Percentiles rank a stretch among this genome's conserved stretches.
phyloP scores from a whole-genome alignment of 192 early-diverging fungal species.

The Backusella liffmaniae region DNA sequence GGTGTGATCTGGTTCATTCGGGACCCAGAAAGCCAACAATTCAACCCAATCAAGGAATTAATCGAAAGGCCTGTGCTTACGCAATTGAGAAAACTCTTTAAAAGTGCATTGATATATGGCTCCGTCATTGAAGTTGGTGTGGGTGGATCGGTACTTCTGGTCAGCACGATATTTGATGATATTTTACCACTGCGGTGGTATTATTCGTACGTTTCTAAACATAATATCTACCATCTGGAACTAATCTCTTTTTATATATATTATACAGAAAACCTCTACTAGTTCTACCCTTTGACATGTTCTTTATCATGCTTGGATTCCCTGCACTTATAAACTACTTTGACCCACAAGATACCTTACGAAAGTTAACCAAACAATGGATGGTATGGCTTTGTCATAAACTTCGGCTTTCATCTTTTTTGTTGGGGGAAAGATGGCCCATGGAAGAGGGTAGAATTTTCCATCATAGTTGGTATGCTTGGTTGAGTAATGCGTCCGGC shows the following conservation, averaged over 20 bases:
- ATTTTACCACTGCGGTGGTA: conserved; percentile 66
- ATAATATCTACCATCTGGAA: no score
- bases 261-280: neutral
- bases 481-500: conserved; percentile 22
- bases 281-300: neutral
- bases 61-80: conserved; percentile 69
- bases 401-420: conserved; percentile 77
- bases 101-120: conserved; percentile 83
- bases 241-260: neutral
- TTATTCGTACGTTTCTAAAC: conserved; percentile 48
- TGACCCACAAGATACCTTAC: conserved; percentile 57
- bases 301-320: conserved; percentile 70
- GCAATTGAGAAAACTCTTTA: conserved; percentile 79
- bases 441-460: conserved; percentile 71
- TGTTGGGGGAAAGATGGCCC: conserved; percentile 65
- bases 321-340: conserved; percentile 61
- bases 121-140: conserved; percentile 70
- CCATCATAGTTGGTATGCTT: conserved; percentile 43
- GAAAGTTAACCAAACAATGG: conserved; percentile 45
- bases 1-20: conserved; percentile 98
- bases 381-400: conserved; percentile 62
- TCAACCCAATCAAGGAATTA: conserved; percentile 92
- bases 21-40: conserved; percentile 91
- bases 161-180: conserved; percentile 24
- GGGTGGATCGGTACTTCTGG: conserved; percentile 41